Base-by-base conservation (phyloP, 495 filamentous ascomycete genomes). In the Hyaloscypha bicolor region DNA sequence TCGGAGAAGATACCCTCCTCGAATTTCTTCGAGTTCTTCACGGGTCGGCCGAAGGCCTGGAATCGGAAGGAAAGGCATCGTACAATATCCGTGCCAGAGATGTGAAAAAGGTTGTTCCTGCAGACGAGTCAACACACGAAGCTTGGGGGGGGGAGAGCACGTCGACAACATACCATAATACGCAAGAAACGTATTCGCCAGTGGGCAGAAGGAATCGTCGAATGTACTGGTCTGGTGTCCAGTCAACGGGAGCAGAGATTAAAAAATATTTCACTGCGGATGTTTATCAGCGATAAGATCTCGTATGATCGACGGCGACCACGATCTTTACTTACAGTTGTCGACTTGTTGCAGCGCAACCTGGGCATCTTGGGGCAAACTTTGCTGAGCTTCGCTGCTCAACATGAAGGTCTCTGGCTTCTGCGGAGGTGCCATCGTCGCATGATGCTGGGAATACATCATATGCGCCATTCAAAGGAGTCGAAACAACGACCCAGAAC, bases 1-100 rank as follows among this genome's bases (percentile, higher is more conserved):
- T 99, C 95, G 39, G 95, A 99, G 82, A 99, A 99, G 78, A 99
- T 98, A 68, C 95, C 95, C 77, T 99, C 95, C 79, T 99, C 95
- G 77, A 99, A 99, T 78, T 99, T 99, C 82, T 99, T 99, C 37
- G 96, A 96, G 82, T 99, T 99, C 86, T 97, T 98, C 45, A 99
- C 95, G 3, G 95, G 95, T 51, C 95, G 92, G 64, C 95, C 95
- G 71, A 99, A 99, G 55, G 95, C 95, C 78, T 98, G 94, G 82
- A 99, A 99, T 74, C 95, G 88, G 82, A 99, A 99, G 29, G 96
- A 95, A 39, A 99, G 88, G 73, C 96, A 98, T 86, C 96, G 88
- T 60, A 99, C 95, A 73, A 99, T 99, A 78, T 99, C 95, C 69
- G 95, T 99, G 68, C 95, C 95, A 37, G 95, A 97, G 72, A 99